These are phyloP conservation scores for Nicotiana sylvestris DNA, from an alignment of 257 asterid genomes.

Conservation along the genomic window DNA sequence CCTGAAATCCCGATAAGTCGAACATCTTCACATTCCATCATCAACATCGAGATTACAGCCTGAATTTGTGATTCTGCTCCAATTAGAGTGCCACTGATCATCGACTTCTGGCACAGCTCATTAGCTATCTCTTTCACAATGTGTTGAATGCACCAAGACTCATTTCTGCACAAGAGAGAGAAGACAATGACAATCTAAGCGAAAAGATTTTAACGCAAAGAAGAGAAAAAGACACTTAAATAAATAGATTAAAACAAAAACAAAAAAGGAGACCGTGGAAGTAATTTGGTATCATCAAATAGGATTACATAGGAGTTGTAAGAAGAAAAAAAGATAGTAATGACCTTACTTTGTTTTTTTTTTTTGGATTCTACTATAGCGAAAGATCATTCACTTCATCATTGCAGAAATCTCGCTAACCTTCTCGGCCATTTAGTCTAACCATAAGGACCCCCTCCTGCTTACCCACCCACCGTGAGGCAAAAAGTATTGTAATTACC, in stretches of 20 bases:
- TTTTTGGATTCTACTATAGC: too few species aligned
- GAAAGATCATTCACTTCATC: too few species aligned
- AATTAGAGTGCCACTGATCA: background rate
- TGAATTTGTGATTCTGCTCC: slow-evolving; percentile 4
- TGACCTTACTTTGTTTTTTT: background rate
- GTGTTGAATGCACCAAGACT: background rate
- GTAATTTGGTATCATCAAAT: too few species aligned
- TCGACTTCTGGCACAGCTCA: background rate
- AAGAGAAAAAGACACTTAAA: background rate
- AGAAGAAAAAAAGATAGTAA: background rate
- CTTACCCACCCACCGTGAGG: too few species aligned
- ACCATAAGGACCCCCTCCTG: too few species aligned
- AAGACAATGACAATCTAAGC: background rate
- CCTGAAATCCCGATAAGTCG: slow-evolving; percentile 6
- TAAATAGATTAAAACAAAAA: too few species aligned
- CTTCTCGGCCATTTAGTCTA: too few species aligned
- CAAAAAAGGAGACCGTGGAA: too few species aligned
- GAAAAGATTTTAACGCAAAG: background rate
- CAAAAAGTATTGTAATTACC: too few species aligned
- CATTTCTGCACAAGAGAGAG: background rate
- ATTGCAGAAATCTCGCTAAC: too few species aligned
- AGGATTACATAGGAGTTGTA: background rate
- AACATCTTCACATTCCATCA: background rate
- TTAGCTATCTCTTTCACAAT: background rate
- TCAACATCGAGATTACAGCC: background rate